Evolutionary conservation across 1,284 basidiomycete genomes (phyloP).

Genomic region (Marasmius tenuissimus): DNA sequence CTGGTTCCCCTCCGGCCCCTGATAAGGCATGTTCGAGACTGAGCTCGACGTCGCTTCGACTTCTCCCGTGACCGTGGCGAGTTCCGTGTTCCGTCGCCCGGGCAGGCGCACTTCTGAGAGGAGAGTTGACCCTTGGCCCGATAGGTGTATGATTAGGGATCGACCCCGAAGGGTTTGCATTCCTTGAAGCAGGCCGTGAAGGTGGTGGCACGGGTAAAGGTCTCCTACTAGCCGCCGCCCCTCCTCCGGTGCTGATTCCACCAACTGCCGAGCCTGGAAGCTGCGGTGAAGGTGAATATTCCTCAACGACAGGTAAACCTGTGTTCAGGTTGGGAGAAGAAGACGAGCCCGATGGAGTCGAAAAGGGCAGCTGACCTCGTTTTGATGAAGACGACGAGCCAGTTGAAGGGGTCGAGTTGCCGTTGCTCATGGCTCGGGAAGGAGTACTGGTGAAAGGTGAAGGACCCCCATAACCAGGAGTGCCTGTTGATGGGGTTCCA

Average conservation of each 20-base stretch:
- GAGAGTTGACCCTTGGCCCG: not conserved
- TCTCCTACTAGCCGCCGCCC: not conserved
- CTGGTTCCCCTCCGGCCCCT: not conserved
- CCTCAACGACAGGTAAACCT: not conserved
- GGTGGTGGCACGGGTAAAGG: not conserved
- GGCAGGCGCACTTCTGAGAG: not conserved
- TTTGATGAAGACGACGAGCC: not conserved
- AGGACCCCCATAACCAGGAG: not conserved
- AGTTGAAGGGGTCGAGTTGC: not conserved
- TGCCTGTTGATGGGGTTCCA: not conserved
- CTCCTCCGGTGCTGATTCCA: not conserved
- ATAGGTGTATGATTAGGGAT: not conserved
- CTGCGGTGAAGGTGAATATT: not conserved
- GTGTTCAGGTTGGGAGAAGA: not conserved
- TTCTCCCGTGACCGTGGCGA: not conserved
- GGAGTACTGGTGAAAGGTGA: not conserved
- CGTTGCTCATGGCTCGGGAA: not conserved
- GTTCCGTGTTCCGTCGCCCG: not conserved
- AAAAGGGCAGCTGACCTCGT: not conserved
- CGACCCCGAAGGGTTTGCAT: not conserved
- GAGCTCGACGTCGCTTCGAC: not conserved
- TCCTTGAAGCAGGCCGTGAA: conserved; percentile 1
- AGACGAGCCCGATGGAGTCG: not conserved
- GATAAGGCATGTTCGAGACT: not conserved
- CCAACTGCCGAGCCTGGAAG: no score